Evolutionary conservation across 2,329 filamentous ascomycete species (phyloP), one percentile per base, ranked within the genome.

Genomic region (Kalaharituber pfeilii): DNA sequence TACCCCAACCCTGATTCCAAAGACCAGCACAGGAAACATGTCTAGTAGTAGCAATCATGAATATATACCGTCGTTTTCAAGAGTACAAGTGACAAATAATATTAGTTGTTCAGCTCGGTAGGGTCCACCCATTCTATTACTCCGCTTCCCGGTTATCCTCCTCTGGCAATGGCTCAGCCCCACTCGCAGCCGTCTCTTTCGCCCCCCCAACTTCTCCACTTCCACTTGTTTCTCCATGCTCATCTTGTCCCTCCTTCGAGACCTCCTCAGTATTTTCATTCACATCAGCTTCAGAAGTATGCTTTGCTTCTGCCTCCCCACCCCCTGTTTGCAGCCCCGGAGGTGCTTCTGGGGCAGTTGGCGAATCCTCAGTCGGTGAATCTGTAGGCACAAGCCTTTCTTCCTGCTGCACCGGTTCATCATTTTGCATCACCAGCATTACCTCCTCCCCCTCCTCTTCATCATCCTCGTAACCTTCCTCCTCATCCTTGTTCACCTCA

Each of bases 401-500:
- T 49, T 22, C 29, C 42, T n/a, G 20, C 8, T 15, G 18, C 24
- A n/a, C 22, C 33, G 24, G 20, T 47, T 13, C 49, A 44, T 28
- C 26, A 24, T 42, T 13, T 18, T 39, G 13, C 33, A 39, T 39
- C 15, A 39, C n/a, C 36, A 24, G 52, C 25, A 51, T 57, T 53
- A 33, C 53, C 8, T 49, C 27, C 29, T 53, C 57, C 29, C 51
- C 57, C 22, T 53, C 53, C 49, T 53, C 57, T 24, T 53, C 54
- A 18, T 52, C 45, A 15, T 26, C 39, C 28, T 57, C 56, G 25
- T 47, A 47, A 13, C 56, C 53, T 20, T 54, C 44, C 29, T 56
- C 54, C 13, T 57, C 51, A 6, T 63, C 26, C 39, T 28, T 22
- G 24, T 53, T 36, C n/a, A 20, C 24, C 24, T 51, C 50, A 13